Percentiles rank a stretch among this genome's conserved stretches.
These are phyloP conservation scores for Rhodosporidiobolus sp. DNA, from an alignment of 768 basidiomycete species.

Conservation along the genomic window DNA sequence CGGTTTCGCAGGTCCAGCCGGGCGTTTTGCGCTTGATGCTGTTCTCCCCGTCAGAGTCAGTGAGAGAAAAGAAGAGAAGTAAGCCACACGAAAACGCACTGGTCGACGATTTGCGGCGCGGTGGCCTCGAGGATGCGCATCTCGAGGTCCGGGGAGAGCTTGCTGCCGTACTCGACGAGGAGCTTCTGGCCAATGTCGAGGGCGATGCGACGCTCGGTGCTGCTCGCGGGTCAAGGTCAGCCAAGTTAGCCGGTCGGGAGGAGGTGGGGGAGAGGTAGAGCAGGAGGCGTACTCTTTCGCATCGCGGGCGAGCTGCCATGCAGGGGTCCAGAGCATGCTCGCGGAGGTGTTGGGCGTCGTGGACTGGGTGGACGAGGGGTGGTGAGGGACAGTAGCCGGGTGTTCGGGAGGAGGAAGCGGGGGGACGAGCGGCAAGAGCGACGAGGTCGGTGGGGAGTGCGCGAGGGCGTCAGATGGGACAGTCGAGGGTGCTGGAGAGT, in stretches of 20 bases:
- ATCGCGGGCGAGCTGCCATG: too few species aligned
- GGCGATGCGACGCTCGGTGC: slow-evolving; percentile 10
- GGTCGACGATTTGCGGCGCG: slow-evolving; percentile 8
- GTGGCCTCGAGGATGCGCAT: slow-evolving; percentile 3
- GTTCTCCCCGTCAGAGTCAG: not conserved
- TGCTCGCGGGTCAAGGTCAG: not conserved
- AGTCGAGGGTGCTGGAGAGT: too few species aligned
- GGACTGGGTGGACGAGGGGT: too few species aligned
- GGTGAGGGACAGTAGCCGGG: too few species aligned
- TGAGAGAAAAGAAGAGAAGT: not conserved
- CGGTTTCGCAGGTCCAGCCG: slow-evolving; percentile 36
- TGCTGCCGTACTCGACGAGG: not conserved
- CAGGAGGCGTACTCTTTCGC: not conserved
- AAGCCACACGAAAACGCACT: slow-evolving; percentile 6
- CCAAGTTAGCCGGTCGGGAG: too few species aligned
- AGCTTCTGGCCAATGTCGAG: not conserved
- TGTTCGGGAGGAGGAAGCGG: too few species aligned
- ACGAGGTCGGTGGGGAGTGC: too few species aligned
- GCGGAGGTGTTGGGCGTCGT: too few species aligned
- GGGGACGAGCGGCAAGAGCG: too few species aligned
- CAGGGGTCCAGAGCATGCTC: too few species aligned
- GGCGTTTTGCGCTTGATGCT: slow-evolving; percentile 7
- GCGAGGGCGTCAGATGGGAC: too few species aligned
- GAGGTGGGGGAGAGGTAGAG: not conserved
- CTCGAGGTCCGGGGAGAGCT: slow-evolving; percentile 4